Percentiles rank a stretch among this genome's conserved stretches.
phyloP scores from a whole-genome alignment of 768 basidiomycete genomes.

The Rickenella mellea region DNA sequence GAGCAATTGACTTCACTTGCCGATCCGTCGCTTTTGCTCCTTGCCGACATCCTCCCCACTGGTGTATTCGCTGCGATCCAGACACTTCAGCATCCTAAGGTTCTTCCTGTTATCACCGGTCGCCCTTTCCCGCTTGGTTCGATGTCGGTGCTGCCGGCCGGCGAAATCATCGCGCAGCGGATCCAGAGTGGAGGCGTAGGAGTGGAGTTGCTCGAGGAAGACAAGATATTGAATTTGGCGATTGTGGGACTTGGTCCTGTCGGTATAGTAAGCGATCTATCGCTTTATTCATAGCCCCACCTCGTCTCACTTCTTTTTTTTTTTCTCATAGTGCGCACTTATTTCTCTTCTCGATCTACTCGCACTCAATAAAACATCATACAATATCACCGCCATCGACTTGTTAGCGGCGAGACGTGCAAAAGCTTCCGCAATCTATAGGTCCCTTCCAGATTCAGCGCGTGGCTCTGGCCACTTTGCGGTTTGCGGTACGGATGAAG shows the following conservation, averaged over 20 bases:
- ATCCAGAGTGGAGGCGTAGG: background rate
- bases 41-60: slow-evolving; percentile 75
- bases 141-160: background rate
- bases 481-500: slow-evolving; percentile 41
- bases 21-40: slow-evolving; percentile 59
- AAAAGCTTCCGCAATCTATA: slow-evolving; percentile 52
- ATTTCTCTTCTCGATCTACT: slow-evolving; percentile 58
- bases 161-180: no score
- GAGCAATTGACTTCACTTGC: slow-evolving; percentile 19
- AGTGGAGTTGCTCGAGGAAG: slow-evolving; percentile 21
- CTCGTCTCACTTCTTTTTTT: background rate
- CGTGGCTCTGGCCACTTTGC: slow-evolving; percentile 40
- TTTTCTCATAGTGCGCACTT: slow-evolving; percentile 37
- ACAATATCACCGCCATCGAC: slow-evolving; percentile 57
- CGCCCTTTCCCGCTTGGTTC: slow-evolving; percentile 40
- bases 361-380: slow-evolving; percentile 32
- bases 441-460: slow-evolving; percentile 33
- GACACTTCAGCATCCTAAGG: slow-evolving; percentile 64
- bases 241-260: slow-evolving; percentile 74
- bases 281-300: slow-evolving; percentile 1
- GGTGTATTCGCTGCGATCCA: slow-evolving; percentile 71
- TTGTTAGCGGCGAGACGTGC: slow-evolving; percentile 43
- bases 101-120: slow-evolving; percentile 48
- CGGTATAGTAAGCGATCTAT: slow-evolving; percentile 39
- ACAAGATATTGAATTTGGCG: slow-evolving; percentile 49